Conservation (phyloP, 164 flowering plant genomes). For the Umbellularia californica region DNA sequence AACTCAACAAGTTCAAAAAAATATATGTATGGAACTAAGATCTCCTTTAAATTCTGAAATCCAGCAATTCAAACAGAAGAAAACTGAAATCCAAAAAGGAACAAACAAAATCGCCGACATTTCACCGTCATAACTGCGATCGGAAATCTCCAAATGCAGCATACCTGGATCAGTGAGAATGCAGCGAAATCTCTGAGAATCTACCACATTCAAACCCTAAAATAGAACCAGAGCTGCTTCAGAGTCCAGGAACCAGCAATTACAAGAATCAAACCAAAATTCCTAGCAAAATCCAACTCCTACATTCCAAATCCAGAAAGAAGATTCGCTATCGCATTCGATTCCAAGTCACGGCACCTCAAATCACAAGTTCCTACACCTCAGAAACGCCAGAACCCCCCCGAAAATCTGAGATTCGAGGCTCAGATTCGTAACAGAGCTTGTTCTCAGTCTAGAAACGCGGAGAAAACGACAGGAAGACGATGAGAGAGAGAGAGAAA, state of each 20-base stretch:
- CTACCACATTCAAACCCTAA: slow-evolving; percentile 6
- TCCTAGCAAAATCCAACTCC: not conserved
- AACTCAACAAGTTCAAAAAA: not conserved
- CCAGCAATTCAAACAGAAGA: not conserved
- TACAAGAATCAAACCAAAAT: not conserved
- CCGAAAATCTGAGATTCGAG: not conserved
- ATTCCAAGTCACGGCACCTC: not conserved
- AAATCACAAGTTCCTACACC: not conserved
- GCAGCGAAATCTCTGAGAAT: not conserved
- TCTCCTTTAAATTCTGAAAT: not conserved
- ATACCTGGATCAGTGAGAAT: not conserved
- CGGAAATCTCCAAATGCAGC: not conserved
- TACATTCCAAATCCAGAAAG: not conserved
- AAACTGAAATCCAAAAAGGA: not conserved
- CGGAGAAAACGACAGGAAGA: slow-evolving; percentile 3
- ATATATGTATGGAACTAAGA: not conserved
- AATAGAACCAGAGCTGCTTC: slow-evolving; percentile 2
- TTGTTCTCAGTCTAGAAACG: not conserved
- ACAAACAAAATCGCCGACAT: not conserved
- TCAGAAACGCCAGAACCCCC: not conserved
- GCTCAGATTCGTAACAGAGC: not conserved
- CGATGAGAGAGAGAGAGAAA: not conserved
- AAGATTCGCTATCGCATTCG: not conserved
- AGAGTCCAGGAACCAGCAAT: slow-evolving; percentile 22
- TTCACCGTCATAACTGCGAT: not conserved